Base-by-base conservation (phyloP, 2,329 filamentous ascomycete species). In the Thermoascus crustaceus region DNA sequence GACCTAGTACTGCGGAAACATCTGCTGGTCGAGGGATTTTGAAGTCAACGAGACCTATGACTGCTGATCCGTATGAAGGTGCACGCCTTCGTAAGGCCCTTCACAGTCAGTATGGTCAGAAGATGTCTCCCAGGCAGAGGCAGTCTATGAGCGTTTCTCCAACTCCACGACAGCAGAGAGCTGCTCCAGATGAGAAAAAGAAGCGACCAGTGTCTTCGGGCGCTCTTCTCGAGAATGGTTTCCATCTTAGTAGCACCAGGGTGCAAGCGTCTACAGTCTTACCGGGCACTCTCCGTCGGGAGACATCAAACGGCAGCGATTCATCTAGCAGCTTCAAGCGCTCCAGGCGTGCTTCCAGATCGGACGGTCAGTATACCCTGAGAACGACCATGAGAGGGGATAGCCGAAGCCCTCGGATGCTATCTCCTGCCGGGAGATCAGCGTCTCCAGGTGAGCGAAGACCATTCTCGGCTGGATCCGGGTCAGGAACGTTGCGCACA, bases 271-370 rank as follows among this genome's bases (percentile, higher is more conserved):
- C n/a, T n/a, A n/a, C n/a, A n/a, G n/a, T n/a, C 29, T 40, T 30
- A 20, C 10, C 32, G 14, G 38, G 22, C 17, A 33, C 22, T 4
- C 58, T 76, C 6, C 63, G 66, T 38, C 72, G 79, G 2, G 72
- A 66, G 7, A 68, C 64, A 11, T 83, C 80, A 0, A 76, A 78
- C 45, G 79, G 74, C 18, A 85, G 81, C 49, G 80, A 85, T 47
- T 69, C 66, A 3, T 63, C 64, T 29, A 94, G 84, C 61, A 94
- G 85, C 55, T 94, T 94, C 65, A 82, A 76, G 52, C 80, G 85
- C 18, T 61, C 67, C 27, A 72, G 74, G 41, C 63, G 71, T 23
- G 54, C 64, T 34, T 54, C 58, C 4, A 60, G 61, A 25, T 60
- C 68, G 27, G 69, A 69, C 0, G 64, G 66, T 3, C 52, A 61